phyloP scores from a whole-genome alignment of 202 grass and related monocot genomes.

The Miscanthus sacchariflorus region DNA sequence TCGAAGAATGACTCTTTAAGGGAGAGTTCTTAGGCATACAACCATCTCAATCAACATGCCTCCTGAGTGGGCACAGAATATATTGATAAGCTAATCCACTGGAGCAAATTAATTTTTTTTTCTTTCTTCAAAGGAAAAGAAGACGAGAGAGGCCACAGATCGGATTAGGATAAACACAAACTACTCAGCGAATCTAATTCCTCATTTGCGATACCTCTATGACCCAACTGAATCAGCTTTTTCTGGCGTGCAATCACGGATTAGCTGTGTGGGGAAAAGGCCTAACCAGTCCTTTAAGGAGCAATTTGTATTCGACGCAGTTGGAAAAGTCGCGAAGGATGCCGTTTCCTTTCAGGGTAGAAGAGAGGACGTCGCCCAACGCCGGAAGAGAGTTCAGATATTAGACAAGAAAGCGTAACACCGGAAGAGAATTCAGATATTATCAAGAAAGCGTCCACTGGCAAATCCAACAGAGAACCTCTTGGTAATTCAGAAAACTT shows the following conservation, averaged over 20 bases:
- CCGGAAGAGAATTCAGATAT: slow-evolving; percentile 41
- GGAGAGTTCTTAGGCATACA: slow-evolving; percentile 49
- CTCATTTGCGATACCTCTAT: slow-evolving; percentile 45
- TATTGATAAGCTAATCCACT: slow-evolving; percentile 53
- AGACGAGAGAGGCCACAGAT: slow-evolving; percentile 29
- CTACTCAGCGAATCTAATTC: slow-evolving; percentile 59
- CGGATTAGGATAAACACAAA: slow-evolving; percentile 58
- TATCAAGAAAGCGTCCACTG: slow-evolving; percentile 31
- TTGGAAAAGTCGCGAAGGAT: slow-evolving; percentile 50
- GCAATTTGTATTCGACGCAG: slow-evolving; percentile 48
- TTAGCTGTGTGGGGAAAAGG: slow-evolving; percentile 28
- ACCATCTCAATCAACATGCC: slow-evolving; percentile 42
- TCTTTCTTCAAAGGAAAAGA: slow-evolving; percentile 44
- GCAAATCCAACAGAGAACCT: slow-evolving; percentile 46
- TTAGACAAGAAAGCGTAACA: slow-evolving; percentile 1
- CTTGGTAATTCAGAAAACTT: slow-evolving; percentile 31
- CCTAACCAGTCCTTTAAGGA: slow-evolving; percentile 35
- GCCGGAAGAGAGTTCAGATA: slow-evolving; percentile 42
- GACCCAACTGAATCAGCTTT: slow-evolving; percentile 49
- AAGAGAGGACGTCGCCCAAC: neutral
- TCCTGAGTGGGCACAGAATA: slow-evolving; percentile 58
- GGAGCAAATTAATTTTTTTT: slow-evolving; percentile 33
- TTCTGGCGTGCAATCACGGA: slow-evolving; percentile 3
- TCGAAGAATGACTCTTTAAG: slow-evolving; percentile 22
- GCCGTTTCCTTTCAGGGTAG: slow-evolving; percentile 43